Conservation (phyloP, 176 grass and related monocot genomes). For the Phoenix dactylifera region DNA sequence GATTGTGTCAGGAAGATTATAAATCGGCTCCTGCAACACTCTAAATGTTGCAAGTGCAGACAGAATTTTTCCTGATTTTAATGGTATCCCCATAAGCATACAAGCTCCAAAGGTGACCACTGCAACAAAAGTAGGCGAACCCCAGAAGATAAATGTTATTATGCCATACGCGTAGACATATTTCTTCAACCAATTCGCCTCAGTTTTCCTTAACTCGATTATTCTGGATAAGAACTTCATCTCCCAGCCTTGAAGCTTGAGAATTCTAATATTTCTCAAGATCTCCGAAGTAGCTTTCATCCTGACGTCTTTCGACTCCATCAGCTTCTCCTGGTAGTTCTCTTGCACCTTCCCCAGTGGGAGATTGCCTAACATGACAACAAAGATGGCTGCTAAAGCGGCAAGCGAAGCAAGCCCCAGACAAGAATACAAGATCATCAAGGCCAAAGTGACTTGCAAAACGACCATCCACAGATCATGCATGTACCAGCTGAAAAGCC, state of each 20-base stretch:
- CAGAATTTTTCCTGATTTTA: slow-evolving; percentile 60
- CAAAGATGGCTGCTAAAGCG: slow-evolving; percentile 37
- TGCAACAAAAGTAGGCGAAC: slow-evolving; percentile 54
- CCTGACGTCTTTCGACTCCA: slow-evolving; percentile 68
- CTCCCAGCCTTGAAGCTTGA: slow-evolving; percentile 81
- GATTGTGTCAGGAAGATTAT: slow-evolving; percentile 38
- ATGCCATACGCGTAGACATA: slow-evolving; percentile 35
- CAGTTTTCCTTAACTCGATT: slow-evolving; percentile 46
- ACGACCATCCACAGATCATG: slow-evolving; percentile 70
- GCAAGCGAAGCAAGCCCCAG: slow-evolving; percentile 47
- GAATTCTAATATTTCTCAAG: slow-evolving; percentile 80
- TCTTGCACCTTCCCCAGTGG: slow-evolving; percentile 50
- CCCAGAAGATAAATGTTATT: slow-evolving; percentile 41
- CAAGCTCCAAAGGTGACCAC: slow-evolving; percentile 66
- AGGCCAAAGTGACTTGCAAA: slow-evolving; percentile 52
- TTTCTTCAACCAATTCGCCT: slow-evolving; percentile 61
- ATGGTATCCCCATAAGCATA: slow-evolving; percentile 45
- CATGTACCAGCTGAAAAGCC: slow-evolving; percentile 53
- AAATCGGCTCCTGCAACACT: slow-evolving; percentile 57
- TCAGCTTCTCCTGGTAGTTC: slow-evolving; percentile 58
- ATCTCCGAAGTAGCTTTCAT: slow-evolving; percentile 82
- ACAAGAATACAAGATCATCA: slow-evolving; percentile 62
- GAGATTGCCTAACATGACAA: slow-evolving; percentile 69
- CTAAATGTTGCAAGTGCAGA: slow-evolving; percentile 63
- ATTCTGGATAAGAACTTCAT: slow-evolving; percentile 91